A percentile compares a stretch with the other conserved stretches of the same genome.
Evolutionary conservation across 345 rosid genomes (phyloP).

Genomic region (Conringia planisiliqua): DNA sequence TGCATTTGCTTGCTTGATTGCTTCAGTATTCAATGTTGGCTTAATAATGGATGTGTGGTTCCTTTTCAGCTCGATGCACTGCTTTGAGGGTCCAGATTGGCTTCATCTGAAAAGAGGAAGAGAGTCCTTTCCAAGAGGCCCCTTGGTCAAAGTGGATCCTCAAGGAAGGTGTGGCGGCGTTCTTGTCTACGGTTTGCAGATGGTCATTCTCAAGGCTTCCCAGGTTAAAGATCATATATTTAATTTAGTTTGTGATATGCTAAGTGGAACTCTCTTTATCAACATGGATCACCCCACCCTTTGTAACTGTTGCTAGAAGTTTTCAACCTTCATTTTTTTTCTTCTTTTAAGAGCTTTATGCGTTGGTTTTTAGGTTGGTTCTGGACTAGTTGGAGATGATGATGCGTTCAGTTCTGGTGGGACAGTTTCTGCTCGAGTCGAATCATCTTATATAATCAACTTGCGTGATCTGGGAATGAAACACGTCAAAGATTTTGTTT

Average conservation of each 20-base stretch:
- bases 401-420: constrained; percentile 65
- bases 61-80: constrained; percentile 90
- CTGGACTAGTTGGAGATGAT: constrained; percentile 91
- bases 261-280: neutral
- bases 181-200: constrained; percentile 94
- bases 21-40: neutral
- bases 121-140: constrained; percentile 87
- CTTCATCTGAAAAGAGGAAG: constrained; percentile 90
- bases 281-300: neutral
- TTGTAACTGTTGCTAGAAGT: constrained; percentile 2
- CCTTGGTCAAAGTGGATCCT: constrained; percentile 87
- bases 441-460: constrained; percentile 81
- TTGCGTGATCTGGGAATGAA: constrained; percentile 85
- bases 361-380: constrained; percentile 53
- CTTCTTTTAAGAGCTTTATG: neutral
- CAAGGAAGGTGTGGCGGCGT: constrained; percentile 95
- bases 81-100: constrained; percentile 98
- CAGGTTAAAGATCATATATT: constrained; percentile 59
- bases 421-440: constrained; percentile 62
- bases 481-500: constrained; percentile 91
- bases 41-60: constrained; percentile 17
- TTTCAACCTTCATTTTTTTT: neutral
- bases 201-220: constrained; percentile 91
- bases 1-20: neutral
- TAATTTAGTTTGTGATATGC: neutral